A percentile compares a stretch with the other conserved stretches of the same genome.
These are phyloP conservation scores for Botrytis galanthina DNA, from an alignment of 2,329 filamentous ascomycete species.

Conservation along the genomic window DNA sequence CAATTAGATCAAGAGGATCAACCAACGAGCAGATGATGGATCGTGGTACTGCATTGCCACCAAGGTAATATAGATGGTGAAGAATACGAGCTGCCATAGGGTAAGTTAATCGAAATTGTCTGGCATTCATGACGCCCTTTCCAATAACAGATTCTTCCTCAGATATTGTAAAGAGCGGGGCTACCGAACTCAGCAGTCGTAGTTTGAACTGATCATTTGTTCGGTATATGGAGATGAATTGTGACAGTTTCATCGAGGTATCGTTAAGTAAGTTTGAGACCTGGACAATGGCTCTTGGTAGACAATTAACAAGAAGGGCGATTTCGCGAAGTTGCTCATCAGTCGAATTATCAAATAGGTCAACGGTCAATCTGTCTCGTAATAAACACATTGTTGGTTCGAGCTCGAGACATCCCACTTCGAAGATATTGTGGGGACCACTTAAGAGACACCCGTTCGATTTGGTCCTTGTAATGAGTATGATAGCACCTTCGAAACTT, in stretches of 20 bases:
- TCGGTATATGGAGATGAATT: conserved; percentile 30
- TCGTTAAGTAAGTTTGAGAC: conserved; percentile 29
- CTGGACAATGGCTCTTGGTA: conserved; percentile 32
- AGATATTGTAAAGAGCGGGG: conserved; percentile 25
- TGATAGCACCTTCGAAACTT: conserved; percentile 27
- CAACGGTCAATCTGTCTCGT: conserved; percentile 19
- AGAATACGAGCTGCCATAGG: conserved; percentile 24
- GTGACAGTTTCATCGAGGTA: conserved; percentile 31
- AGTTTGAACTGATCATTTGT: conserved; percentile 30
- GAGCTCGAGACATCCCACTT: conserved; percentile 26
- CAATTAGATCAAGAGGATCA: conserved; percentile 32
- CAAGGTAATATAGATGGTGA: conserved; percentile 31
- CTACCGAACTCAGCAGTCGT: conserved; percentile 29
- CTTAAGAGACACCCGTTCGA: conserved; percentile 28
- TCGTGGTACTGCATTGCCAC: conserved; percentile 29
- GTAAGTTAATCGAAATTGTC: conserved; percentile 26
- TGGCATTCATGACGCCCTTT: conserved; percentile 28
- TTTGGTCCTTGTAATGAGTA: conserved; percentile 28
- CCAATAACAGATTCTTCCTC: conserved; percentile 28
- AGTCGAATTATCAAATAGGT: conserved; percentile 22
- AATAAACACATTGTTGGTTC: conserved; percentile 28
- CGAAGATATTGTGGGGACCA: conserved; percentile 27
- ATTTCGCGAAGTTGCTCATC: conserved; percentile 29
- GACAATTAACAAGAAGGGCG: conserved; percentile 24
- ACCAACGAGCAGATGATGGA: conserved; percentile 26